A percentile compares a stretch with the other conserved stretches of the same genome.
Evolutionary conservation across 345 rosid species (phyloP).

Genomic region (Salix dunnii): DNA sequence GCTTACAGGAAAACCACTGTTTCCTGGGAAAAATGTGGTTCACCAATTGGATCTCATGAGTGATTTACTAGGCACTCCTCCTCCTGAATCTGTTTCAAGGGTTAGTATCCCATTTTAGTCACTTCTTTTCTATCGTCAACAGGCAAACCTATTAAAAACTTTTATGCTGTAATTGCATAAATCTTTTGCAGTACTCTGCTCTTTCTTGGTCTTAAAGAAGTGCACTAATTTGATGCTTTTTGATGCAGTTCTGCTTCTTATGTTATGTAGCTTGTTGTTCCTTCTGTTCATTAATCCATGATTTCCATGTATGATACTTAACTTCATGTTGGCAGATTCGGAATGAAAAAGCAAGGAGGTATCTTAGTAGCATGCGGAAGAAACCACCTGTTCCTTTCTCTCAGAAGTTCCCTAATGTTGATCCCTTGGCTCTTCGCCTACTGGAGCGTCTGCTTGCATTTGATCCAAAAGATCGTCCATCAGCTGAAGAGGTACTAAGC

Average conservation of each 20-base stretch:
- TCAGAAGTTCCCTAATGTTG: slow-evolving; percentile 76
- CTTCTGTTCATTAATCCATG: neutral
- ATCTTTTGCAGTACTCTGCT: neutral
- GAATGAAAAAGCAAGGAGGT: slow-evolving; percentile 97
- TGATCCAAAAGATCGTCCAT: slow-evolving; percentile 96
- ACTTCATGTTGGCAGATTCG: slow-evolving; percentile 60
- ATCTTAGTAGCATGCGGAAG: slow-evolving; percentile 86
- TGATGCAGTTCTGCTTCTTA: neutral
- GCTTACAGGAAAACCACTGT: slow-evolving; percentile 88
- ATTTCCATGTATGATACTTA: neutral
- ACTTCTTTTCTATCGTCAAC: slow-evolving; percentile 2
- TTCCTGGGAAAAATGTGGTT: slow-evolving; percentile 96
- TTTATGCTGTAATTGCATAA: neutral
- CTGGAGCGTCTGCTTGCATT: slow-evolving; percentile 81
- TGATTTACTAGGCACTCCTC: slow-evolving; percentile 91
- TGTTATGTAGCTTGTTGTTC: slow-evolving; percentile 4
- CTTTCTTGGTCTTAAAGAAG: neutral
- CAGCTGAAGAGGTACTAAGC: slow-evolving; percentile 71
- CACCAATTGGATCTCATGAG: slow-evolving; percentile 97
- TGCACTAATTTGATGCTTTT: neutral
- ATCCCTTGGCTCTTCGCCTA: slow-evolving; percentile 73
- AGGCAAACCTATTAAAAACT: neutral
- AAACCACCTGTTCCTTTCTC: slow-evolving; percentile 77
- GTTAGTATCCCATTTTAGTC: slow-evolving; percentile 34
- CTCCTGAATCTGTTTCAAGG: slow-evolving; percentile 69